Evolutionary conservation across 495 filamentous ascomycete species (phyloP).

Genomic region (Physcia stellaris): DNA sequence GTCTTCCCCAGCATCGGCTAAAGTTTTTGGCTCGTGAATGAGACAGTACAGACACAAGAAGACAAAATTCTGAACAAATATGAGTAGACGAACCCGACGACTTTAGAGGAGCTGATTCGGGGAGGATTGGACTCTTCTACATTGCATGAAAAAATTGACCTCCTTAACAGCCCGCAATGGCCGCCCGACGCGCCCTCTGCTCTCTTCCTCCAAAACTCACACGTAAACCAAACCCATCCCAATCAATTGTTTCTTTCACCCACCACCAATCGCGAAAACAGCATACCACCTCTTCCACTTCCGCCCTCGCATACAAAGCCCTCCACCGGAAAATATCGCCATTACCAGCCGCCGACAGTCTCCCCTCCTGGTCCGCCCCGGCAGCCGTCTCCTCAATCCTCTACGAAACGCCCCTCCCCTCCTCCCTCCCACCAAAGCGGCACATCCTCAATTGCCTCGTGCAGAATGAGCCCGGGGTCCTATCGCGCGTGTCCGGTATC

Average conservation of each 20-base stretch:
- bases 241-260: not conserved
- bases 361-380: constrained; percentile 81
- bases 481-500: constrained; percentile 92
- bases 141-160: no score
- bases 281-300: constrained; percentile 56
- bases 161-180: constrained; percentile 10
- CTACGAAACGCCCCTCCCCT: constrained; percentile 88
- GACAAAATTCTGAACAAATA: no score
- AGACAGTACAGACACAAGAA: no score
- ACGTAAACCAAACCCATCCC: not conserved
- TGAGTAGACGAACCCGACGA: no score
- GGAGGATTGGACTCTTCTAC: no score
- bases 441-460: constrained; percentile 97
- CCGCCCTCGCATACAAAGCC: constrained; percentile 93
- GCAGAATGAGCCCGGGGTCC: constrained; percentile 95
- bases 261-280: constrained; percentile 4
- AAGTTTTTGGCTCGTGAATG: no score
- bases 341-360: constrained; percentile 60
- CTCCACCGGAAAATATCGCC: constrained; percentile 76
- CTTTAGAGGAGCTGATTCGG: no score
- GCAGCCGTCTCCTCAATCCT: constrained; percentile 95
- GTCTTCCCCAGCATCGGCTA: no score
- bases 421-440: constrained; percentile 71
- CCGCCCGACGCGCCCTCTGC: constrained; percentile 9
- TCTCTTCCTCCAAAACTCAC: constrained; percentile 6